Percentiles rank a stretch among this genome's conserved stretches.
Evolutionary conservation across 805 yeast species (phyloP).

Genomic region (Yamadazyma tumulicola): DNA sequence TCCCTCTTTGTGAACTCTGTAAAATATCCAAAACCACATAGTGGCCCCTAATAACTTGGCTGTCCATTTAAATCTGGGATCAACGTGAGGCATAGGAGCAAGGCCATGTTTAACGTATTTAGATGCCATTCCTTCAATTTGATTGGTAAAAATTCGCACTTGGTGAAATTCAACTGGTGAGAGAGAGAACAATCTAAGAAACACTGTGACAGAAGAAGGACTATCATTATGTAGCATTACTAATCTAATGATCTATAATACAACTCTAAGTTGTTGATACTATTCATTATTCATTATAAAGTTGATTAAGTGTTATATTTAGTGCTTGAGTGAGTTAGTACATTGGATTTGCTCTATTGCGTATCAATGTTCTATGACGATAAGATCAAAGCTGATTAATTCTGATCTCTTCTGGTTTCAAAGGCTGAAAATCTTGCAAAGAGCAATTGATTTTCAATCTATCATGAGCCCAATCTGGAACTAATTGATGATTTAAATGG

Average conservation of each 20-base stretch:
- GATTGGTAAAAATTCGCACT: constrained; percentile 5
- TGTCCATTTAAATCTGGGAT: constrained; percentile 52
- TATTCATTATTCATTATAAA: no score
- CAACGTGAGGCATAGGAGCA: constrained; percentile 64
- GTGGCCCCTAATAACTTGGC: constrained; percentile 75
- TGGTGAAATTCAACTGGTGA: background rate
- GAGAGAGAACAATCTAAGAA: background rate
- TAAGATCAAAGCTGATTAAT: constrained; percentile 7
- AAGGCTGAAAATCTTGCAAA: constrained; percentile 13
- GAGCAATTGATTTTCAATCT: constrained; percentile 11
- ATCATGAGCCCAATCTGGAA: constrained; percentile 36
- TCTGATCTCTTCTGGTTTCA: constrained; percentile 9
- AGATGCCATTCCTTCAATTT: constrained; percentile 33
- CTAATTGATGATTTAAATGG: constrained; percentile 31
- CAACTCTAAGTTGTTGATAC: no score
- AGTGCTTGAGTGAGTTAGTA: no score
- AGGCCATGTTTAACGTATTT: constrained; percentile 54
- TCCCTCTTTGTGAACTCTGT: constrained; percentile 73
- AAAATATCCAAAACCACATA: constrained; percentile 87
- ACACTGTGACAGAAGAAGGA: no score
- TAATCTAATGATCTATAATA: no score
- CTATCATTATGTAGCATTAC: no score
- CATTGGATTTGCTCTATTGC: no score
- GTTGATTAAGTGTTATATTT: no score
- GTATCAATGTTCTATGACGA: no score